These are phyloP conservation scores for Hypseocharis bilobata DNA, from an alignment of 441 rosid species.

Conservation along the genomic window DNA sequence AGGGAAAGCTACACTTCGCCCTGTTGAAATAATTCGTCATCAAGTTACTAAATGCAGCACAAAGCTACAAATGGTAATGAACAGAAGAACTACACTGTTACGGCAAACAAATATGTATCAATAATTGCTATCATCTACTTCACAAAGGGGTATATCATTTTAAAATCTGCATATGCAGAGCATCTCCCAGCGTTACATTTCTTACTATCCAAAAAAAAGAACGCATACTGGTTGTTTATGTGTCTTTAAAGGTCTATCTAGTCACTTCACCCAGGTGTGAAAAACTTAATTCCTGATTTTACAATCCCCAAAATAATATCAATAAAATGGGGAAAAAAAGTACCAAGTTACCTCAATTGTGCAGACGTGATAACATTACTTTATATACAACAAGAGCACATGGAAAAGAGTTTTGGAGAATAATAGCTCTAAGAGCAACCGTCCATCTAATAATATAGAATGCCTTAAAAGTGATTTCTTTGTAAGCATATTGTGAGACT, in stretches of 20 bases:
- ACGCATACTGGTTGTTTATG: too few species aligned
- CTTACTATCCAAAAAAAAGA: too few species aligned
- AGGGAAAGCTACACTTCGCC: constrained; percentile 92
- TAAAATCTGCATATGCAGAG: not conserved
- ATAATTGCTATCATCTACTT: too few species aligned
- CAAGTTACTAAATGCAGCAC: constrained; percentile 14
- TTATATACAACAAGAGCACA: too few species aligned
- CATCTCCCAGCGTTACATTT: too few species aligned
- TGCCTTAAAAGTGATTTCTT: not conserved
- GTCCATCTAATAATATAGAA: not conserved
- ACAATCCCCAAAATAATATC: too few species aligned
- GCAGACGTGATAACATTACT: not conserved
- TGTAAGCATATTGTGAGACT: not conserved
- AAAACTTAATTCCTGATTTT: too few species aligned
- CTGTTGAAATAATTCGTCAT: constrained; percentile 32
- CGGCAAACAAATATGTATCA: not conserved
- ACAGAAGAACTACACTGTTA: constrained; percentile 1
- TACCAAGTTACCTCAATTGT: not conserved
- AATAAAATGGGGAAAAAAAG: not conserved
- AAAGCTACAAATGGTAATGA: constrained; percentile 10
- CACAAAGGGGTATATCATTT: not conserved
- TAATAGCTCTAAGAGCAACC: not conserved
- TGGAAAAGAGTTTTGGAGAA: not conserved
- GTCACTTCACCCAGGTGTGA: too few species aligned
- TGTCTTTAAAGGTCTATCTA: too few species aligned